These are phyloP conservation scores for Zanthoxylum bungeanum DNA, from an alignment of 345 rosid genomes.

Conservation along the genomic window DNA sequence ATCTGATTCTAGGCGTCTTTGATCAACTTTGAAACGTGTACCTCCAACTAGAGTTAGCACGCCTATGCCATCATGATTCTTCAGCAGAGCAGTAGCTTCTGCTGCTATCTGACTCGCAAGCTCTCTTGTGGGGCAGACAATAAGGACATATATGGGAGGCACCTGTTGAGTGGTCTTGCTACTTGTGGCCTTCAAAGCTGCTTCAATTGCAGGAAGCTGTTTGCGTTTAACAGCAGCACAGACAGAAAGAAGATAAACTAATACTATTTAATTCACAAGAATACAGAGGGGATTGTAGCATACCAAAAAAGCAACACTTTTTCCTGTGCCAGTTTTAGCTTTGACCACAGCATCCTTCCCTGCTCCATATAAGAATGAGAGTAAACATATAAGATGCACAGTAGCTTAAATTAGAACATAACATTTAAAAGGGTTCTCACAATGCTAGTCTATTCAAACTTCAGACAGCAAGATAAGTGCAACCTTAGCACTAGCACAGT, in stretches of 20 bases:
- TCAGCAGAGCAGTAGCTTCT: conserved; percentile 81
- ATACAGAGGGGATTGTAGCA: conserved; percentile 16
- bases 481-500: neutral
- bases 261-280: conserved; percentile 13
- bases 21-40: conserved; percentile 89
- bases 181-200: conserved; percentile 72
- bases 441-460: neutral
- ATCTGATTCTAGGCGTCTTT: conserved; percentile 70
- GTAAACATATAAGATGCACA: conserved; percentile 2
- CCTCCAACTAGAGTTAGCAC: conserved; percentile 91
- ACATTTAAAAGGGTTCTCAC: neutral
- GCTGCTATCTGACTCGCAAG: conserved; percentile 97
- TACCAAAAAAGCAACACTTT: conserved; percentile 92
- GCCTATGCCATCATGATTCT: conserved; percentile 77
- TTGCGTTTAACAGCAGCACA: conserved; percentile 48
- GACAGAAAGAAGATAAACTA: conserved; percentile 24
- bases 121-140: conserved; percentile 93
- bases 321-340: conserved; percentile 93
- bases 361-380: conserved; percentile 36
- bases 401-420: neutral
- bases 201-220: conserved; percentile 99
- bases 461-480: neutral
- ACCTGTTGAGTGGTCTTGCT: conserved; percentile 35
- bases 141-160: conserved; percentile 55
- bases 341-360: conserved; percentile 89